A percentile compares a stretch with the other conserved stretches of the same genome.
phyloP scores from a whole-genome alignment of 2,329 filamentous ascomycete species.

The Incumbomyces lentus region DNA sequence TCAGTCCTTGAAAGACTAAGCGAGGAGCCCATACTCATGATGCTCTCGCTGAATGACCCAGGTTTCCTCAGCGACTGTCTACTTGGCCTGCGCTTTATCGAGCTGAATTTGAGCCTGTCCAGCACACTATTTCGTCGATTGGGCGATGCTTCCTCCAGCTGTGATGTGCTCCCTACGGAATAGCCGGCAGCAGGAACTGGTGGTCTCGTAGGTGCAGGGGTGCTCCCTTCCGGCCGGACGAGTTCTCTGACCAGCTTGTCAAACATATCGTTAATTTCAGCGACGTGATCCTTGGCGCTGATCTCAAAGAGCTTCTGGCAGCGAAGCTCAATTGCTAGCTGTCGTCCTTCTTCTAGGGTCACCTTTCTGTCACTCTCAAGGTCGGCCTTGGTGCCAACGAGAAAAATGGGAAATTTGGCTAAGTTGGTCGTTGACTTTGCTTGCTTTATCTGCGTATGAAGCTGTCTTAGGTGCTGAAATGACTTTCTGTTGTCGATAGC shows the following conservation, averaged over 20 bases:
- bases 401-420: neutral
- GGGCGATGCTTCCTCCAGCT: neutral
- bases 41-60: neutral
- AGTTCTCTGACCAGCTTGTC: conserved; percentile 1
- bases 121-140: neutral
- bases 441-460: neutral
- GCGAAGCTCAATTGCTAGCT: conserved; percentile 3
- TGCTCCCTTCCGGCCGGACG: neutral
- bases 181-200: neutral
- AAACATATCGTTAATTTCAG: conserved; percentile 3
- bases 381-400: conserved; percentile 5
- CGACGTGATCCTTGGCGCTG: neutral
- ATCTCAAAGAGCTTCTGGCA: conserved; percentile 5
- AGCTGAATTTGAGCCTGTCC: conserved; percentile 5
- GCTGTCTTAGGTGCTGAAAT: conserved; percentile 2
- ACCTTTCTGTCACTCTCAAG: conserved; percentile 3
- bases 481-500: conserved; percentile 4
- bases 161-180: neutral
- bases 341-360: neutral
- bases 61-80: neutral
- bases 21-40: neutral
- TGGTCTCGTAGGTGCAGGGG: neutral
- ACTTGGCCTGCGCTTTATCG: neutral
- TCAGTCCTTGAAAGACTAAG: neutral
- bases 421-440: neutral